phyloP scores from a whole-genome alignment of 2,329 filamentous ascomycete genomes.

The Gliomastix tumulicola region DNA sequence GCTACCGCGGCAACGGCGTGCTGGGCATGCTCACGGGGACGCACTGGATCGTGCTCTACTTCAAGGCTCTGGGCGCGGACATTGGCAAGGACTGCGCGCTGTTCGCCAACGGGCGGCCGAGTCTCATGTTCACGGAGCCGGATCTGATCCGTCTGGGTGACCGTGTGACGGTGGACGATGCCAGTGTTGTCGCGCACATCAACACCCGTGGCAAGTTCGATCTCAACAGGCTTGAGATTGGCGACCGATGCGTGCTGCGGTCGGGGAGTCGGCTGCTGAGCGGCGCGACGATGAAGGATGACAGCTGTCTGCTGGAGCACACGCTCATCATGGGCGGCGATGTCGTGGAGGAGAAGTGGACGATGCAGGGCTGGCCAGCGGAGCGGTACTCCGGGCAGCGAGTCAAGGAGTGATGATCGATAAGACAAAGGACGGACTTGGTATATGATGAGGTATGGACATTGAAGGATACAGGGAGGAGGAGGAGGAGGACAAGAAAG shows the following conservation, averaged over 20 bases:
- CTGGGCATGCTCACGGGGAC: constrained; percentile 46
- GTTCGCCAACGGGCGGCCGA: constrained; percentile 44
- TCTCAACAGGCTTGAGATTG: constrained; percentile 42
- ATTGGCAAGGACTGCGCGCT: constrained; percentile 49
- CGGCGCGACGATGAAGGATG: constrained; percentile 44
- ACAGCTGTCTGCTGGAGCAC: constrained; percentile 48
- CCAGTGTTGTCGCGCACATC: constrained; percentile 48
- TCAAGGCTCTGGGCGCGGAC: constrained; percentile 42
- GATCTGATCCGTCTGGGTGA: constrained; percentile 47
- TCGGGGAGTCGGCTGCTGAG: constrained; percentile 43
- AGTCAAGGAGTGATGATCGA: too few relatives aligned
- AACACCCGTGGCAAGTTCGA: constrained; percentile 51
- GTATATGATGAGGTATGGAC: too few relatives aligned
- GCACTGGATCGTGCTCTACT: constrained; percentile 44
- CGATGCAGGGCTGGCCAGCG: constrained; percentile 48
- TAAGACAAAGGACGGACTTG: too few relatives aligned
- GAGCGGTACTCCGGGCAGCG: constrained; percentile 9
- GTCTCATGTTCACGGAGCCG: constrained; percentile 49
- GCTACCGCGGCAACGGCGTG: constrained; percentile 42
- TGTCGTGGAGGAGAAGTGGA: constrained; percentile 39
- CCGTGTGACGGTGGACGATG: constrained; percentile 46
- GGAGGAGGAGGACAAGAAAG: too few relatives aligned
- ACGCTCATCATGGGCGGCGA: constrained; percentile 51
- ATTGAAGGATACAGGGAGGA: too few relatives aligned
- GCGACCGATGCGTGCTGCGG: constrained; percentile 43